These are phyloP conservation scores for Durusdinium trenchii DNA, from an alignment of 73 alveolate genomes.

Conservation along the genomic window DNA sequence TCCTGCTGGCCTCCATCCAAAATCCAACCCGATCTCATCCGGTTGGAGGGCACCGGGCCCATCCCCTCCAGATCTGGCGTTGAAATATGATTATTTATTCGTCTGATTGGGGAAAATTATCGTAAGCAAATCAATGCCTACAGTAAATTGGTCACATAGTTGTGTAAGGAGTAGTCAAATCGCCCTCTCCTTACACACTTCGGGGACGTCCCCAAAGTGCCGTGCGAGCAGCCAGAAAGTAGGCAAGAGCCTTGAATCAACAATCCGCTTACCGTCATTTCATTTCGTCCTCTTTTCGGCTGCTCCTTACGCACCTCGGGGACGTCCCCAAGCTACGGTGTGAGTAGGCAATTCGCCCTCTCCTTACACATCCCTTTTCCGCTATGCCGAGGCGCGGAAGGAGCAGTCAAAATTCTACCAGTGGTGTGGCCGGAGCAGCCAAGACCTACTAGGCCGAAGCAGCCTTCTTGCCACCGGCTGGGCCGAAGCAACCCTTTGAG, in stretches of 20 bases:
- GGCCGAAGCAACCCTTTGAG: too few relatives aligned
- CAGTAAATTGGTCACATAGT: too few relatives aligned
- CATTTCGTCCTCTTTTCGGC: background rate
- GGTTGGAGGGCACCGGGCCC: background rate
- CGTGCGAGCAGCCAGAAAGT: background rate
- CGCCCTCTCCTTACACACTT: background rate
- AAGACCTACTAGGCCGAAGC: too few relatives aligned
- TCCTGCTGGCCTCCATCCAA: constrained; percentile 14
- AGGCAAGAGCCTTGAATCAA: background rate
- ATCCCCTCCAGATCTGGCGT: background rate
- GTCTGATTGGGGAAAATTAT: background rate
- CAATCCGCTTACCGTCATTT: too few relatives aligned
- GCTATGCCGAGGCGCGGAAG: too few relatives aligned
- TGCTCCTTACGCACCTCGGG: background rate
- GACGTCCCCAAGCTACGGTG: constrained; percentile 6
- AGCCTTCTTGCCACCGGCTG: too few relatives aligned
- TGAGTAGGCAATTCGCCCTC: background rate
- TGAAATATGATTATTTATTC: too few relatives aligned
- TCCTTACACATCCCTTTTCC: background rate
- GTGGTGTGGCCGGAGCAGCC: too few relatives aligned
- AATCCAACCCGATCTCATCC: background rate
- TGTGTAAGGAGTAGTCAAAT: background rate
- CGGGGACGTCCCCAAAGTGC: constrained; percentile 21
- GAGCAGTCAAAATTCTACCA: too few relatives aligned
- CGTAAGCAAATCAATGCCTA: background rate